Base-by-base conservation (phyloP, 2,329 filamentous ascomycete genomes). In the Fusarium sororula region DNA sequence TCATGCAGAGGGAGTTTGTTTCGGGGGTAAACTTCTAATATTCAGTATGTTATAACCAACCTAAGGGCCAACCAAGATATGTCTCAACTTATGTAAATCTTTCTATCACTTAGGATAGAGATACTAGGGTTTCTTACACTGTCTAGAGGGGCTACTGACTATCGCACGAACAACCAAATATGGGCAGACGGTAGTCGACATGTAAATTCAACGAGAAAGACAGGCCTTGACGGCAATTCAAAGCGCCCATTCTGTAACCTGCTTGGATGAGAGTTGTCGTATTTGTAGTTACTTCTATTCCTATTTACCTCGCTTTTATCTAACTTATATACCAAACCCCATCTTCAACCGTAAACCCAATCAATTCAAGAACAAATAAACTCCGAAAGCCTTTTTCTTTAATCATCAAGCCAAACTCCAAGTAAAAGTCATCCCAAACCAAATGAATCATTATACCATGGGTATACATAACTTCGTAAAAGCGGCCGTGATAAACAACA, bases 381-480 rank as follows among this genome's bases (percentile, higher is more conserved):
- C n/a, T 44, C 45, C 37, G 35, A 30, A 44, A 37, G 39, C 47
- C 51, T 62, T 48, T 6, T 68, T 51, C 60, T 55, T 60, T 42
- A 20, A 20, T 60, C 28, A 56, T 56, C 50, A 73, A 65, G 45
- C 51, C 68, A 50, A 73, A 50, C 55, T 44, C 63, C 65, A 35
- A 32, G 9, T 12, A 32, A 55, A 32, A 47, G 22, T 38, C 42
- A 60, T 28, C 37, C 30, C 56, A 38, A 69, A 28, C 44, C 54
- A 63, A 63, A 66, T 53, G 30, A 62, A 68, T 58, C 63, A 54
- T 59, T 57, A n/a, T 51, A 47, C 50, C 17, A n/a, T 47, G 45
- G 54, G 35, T 72, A 56, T 61, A 66, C 68, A 45, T 68, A 54
- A 62, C 50, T 67, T 71, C 68, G 56, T 70, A 56, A 61, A 50